Evolutionary conservation across 2,329 filamentous ascomycete genomes (phyloP), one percentile per base, ranked within the genome.

Genomic region (Sporothrix pseudoabietina): DNA sequence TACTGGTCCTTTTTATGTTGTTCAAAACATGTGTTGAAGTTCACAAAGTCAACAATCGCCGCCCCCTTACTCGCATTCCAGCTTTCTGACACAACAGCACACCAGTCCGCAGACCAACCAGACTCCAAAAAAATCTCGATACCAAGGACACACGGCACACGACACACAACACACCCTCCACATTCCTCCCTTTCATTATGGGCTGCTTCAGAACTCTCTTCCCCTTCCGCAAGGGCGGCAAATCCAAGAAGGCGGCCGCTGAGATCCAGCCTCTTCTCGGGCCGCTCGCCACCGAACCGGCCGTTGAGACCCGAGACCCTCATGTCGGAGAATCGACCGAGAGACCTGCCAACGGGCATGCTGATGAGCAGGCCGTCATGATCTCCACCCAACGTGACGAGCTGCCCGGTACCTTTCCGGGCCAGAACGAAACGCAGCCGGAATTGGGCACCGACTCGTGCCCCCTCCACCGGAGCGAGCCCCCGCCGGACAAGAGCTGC

Each of bases 131-230:
- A 41, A 7, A 19, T 10, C 63, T 30, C 22, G 0, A 49, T 6
- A 49, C 41, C 10, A 9, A 4, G 9, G 26, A 26, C 26, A 26
- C 26, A 26, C 26, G 26, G 2, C 2, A 26, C 26, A 26, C 26
- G 26, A 26, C 26, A 26, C 26, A 26, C 26, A 2, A 26, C 2
- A 26, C 26, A 26, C 26, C 26, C 26, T 26, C 32, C 5, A 30
- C n/a, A 6, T 16, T 1, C 1, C 12, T 9, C 16, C 9, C 22
- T 3, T n/a, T 3, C 16, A 54, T 44, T 2, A 69, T 69, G 65
- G 65, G 65, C 8, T 69, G 65, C 65, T n/a, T 69, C 16, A 22
- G 7, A n/a, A 54, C 26, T 3, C 41, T 69, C 44, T 69, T 69
- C 39, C 65, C 16, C 32, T 65, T 44, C 59, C 16, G 19, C 35